Evolutionary conservation across 164 flowering plant genomes (phyloP), one percentile per base, ranked within the genome.

Genomic region (Tetracentron sinense): DNA sequence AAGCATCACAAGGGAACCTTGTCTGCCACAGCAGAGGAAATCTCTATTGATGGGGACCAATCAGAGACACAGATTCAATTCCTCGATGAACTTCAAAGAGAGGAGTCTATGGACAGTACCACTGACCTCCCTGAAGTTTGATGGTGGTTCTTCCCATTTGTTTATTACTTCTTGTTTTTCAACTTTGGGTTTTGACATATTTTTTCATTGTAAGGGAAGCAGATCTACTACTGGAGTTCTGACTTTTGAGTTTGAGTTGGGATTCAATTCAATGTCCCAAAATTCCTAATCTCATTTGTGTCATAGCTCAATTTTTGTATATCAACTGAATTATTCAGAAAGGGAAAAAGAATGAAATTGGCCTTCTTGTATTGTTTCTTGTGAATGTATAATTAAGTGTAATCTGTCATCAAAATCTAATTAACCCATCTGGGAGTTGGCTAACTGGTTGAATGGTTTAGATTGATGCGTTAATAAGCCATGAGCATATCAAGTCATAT

Each of bases 41-140:
- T 81, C 54, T 58, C 81, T 3, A 69, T 89, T 27, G 92, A 86
- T 47, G 35, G 83, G 23, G 87, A 80, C 38, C 79, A 72, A 54
- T 33, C 63, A 19, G 92, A 77, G 48, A 22, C 56, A 44, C 80
- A 58, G 52, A 77, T 62, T 58, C 77, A n/a, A n/a, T n/a, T n/a
- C n/a, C n/a, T n/a, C 81, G 19, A 56, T 27, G 69, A 62, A 44
- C 92, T 74, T 66, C 64, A 58, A 56, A 79, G 92, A 75, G 81
- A 74, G 35, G 87, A 83, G 25, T 92, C 96, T 25, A 20, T 78
- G 57, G 92, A 86, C 61, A 84, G 89, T 64, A 61, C 68, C 14
- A 65, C 65, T 35, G 86, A 83, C 48, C 73, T 75, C 1, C 52
- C 23, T 64, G 86, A 87, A 67, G 80, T 82, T 20, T 75, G 53